Evolutionary conservation across 2,329 filamentous ascomycete species (phyloP), one percentile per base, ranked within the genome.

Genomic region (Penicillium freii): DNA sequence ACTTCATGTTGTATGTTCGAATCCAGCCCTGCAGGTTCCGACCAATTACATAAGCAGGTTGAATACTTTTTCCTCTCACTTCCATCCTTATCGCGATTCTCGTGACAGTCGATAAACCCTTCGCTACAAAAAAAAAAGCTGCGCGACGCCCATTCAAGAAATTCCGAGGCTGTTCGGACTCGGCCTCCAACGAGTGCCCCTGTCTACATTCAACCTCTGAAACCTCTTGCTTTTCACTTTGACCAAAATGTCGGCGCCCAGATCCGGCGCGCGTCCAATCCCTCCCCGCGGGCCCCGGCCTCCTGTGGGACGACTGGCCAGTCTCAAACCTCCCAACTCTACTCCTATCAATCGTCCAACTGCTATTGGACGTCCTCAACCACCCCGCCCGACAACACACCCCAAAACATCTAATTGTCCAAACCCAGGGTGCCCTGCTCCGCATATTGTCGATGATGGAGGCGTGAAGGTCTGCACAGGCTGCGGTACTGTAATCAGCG

Each of bases 401-500:
- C 70, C 72, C n/a, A 73, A 74, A 55, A 74, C 73, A 17, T 67
- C 72, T 13, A 76, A 71, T 29, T 80, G 78, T 65, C 73, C 76
- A 29, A 80, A 80, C 57, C 77, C 75, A 1, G 70, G 69, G 42
- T 80, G 78, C 68, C 73, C 75, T 15, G 75, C 74, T 39, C 76
- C 77, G 45, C 72, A 79, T 57, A 78, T 79, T 36, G 73, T 78
- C 40, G 75, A 77, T 56, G 75, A 79, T 66, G 77, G 79, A 56
- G 76, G 76, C 17, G 71, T 78, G 59, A 77, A 79, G 62, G 81
- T 90, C 64, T 97, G 94, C 76, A 85, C 87, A 60, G 88, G 85
- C 46, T 97, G 94, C 74, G 93, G 92, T 82, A 87, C 86, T 59
- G 86, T 96, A 64, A 85, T 93, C 55, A 88, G 90, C 66, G 89